Evolutionary conservation across 2,329 filamentous ascomycete genomes (phyloP).

Genomic region (Drechslerella dactyloides): DNA sequence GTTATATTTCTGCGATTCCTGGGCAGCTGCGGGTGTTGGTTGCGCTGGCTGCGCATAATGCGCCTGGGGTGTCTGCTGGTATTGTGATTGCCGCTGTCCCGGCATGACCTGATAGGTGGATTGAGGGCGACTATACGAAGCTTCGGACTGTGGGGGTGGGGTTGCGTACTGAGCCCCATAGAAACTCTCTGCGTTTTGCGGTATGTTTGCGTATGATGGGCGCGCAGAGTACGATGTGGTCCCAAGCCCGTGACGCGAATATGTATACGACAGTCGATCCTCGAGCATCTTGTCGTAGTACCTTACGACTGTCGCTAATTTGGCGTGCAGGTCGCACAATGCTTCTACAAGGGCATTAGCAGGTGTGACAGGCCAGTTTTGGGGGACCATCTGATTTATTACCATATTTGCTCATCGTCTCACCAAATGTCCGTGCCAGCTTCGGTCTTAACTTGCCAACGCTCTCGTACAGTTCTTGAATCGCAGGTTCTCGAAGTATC

Average conservation of each 20-base stretch:
- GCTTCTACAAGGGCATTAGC: slow-evolving; percentile 69
- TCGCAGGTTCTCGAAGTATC: slow-evolving; percentile 94
- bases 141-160: slow-evolving; percentile 59
- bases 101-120: slow-evolving; percentile 56
- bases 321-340: slow-evolving; percentile 89
- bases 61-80: slow-evolving; percentile 60
- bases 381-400: slow-evolving; percentile 56
- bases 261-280: slow-evolving; percentile 89
- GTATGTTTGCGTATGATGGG: slow-evolving; percentile 73
- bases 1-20: slow-evolving; percentile 56
- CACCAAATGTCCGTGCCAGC: slow-evolving; percentile 90
- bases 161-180: slow-evolving; percentile 66
- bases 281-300: slow-evolving; percentile 99
- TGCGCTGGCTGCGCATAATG: slow-evolving; percentile 62
- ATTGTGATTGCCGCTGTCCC: slow-evolving; percentile 57
- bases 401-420: slow-evolving; percentile 99
- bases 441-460: slow-evolving; percentile 94
- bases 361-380: slow-evolving; percentile 50
- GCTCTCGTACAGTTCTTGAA: slow-evolving; percentile 96
- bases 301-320: slow-evolving; percentile 91
- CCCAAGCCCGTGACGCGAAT: slow-evolving; percentile 77
- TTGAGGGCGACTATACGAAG: slow-evolving; percentile 56
- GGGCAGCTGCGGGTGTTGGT: slow-evolving; percentile 58
- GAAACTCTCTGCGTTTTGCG: slow-evolving; percentile 73
- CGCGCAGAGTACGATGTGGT: slow-evolving; percentile 56